Evolutionary conservation across 108 stramenopile species (phyloP).

Genomic region (Skeletonema marinoi): DNA sequence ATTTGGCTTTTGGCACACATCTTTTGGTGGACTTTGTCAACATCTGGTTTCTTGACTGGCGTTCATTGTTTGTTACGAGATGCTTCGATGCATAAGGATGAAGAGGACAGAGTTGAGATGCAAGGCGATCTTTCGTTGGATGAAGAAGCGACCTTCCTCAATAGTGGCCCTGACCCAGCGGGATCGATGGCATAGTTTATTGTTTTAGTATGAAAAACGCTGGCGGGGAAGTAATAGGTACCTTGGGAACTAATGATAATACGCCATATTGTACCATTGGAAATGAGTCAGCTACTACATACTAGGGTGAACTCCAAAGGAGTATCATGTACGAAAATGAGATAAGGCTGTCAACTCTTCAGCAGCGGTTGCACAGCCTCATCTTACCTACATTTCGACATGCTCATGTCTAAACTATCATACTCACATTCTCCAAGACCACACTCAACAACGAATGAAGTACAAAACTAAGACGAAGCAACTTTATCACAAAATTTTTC

Average conservation of each 20-base stretch:
- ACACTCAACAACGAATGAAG: background rate
- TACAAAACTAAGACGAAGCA: background rate
- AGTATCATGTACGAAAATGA: too few relatives aligned
- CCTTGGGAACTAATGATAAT: background rate
- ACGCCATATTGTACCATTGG: too few relatives aligned
- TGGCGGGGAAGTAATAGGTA: background rate
- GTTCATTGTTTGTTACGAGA: slow-evolving; percentile 80
- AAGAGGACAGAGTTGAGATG: slow-evolving; percentile 85
- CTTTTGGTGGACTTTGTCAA: slow-evolving; percentile 87
- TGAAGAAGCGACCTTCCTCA: slow-evolving; percentile 42
- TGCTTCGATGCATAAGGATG: slow-evolving; percentile 90
- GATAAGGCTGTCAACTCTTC: too few relatives aligned
- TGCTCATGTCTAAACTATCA: too few relatives aligned
- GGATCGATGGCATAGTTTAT: background rate
- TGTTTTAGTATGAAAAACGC: background rate
- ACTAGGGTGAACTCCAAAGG: too few relatives aligned
- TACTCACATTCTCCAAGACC: too few relatives aligned
- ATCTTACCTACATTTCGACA: too few relatives aligned
- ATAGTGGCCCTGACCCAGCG: slow-evolving; percentile 4
- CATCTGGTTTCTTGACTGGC: slow-evolving; percentile 74
- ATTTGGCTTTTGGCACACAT: slow-evolving; percentile 68
- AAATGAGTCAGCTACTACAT: too few relatives aligned
- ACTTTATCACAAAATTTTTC: background rate
- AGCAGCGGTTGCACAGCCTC: too few relatives aligned
- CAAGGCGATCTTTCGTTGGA: slow-evolving; percentile 68